Evolutionary conservation across 495 filamentous ascomycete genomes (phyloP).

Genomic region (Penicillium steckii): DNA sequence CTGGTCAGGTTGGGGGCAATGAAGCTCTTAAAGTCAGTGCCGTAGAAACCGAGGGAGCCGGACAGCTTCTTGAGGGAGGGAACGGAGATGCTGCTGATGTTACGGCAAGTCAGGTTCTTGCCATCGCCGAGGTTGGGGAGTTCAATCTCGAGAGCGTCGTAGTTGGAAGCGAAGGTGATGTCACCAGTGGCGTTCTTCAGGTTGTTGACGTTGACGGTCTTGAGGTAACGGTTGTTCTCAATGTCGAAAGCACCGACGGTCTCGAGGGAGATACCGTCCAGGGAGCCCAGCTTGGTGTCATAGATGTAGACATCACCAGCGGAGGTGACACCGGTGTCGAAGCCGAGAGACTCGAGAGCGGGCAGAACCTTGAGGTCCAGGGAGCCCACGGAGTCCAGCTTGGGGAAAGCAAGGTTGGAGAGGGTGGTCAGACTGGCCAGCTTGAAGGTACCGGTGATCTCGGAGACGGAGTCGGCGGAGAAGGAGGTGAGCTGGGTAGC

Average conservation of each 20-base stretch:
- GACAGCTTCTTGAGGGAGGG: slow-evolving; percentile 78
- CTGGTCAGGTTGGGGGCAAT: slow-evolving; percentile 75
- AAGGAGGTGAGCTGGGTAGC: slow-evolving; percentile 58
- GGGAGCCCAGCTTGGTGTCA: slow-evolving; percentile 74
- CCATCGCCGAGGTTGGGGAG: slow-evolving; percentile 79
- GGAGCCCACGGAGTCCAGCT: slow-evolving; percentile 58
- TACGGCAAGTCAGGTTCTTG: slow-evolving; percentile 83
- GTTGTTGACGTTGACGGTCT: slow-evolving; percentile 65
- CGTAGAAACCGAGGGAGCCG: slow-evolving; percentile 79
- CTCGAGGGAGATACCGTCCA: slow-evolving; percentile 76
- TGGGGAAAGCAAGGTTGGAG: slow-evolving; percentile 57
- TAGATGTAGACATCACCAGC: slow-evolving; percentile 67
- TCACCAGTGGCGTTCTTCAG: slow-evolving; percentile 63
- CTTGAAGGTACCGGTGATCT: slow-evolving; percentile 62
- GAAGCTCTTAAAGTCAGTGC: slow-evolving; percentile 68
- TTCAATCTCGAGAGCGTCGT: slow-evolving; percentile 58
- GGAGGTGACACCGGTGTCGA: slow-evolving; percentile 61
- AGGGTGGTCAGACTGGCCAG: slow-evolving; percentile 66
- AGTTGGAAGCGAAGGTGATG: slow-evolving; percentile 60
- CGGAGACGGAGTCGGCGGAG: slow-evolving; percentile 44
- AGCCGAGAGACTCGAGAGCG: slow-evolving; percentile 62
- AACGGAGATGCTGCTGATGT: slow-evolving; percentile 69
- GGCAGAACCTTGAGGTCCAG: slow-evolving; percentile 76
- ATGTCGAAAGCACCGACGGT: slow-evolving; percentile 63
- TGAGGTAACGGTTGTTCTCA: slow-evolving; percentile 76